Conservation (phyloP, 441 rosid genomes). For the Eruca vesicaria region DNA sequence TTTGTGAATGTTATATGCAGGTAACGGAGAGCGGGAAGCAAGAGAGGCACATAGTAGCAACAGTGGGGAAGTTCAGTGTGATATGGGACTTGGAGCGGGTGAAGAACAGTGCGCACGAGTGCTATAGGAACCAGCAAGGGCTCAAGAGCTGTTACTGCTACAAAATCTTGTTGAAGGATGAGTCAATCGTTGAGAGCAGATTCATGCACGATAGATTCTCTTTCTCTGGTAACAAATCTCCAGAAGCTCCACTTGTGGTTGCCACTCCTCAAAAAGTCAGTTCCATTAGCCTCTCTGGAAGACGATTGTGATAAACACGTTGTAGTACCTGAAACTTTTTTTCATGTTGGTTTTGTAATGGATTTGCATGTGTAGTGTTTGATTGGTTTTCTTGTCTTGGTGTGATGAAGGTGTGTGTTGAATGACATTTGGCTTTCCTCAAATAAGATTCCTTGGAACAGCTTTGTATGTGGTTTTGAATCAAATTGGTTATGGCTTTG, state of each 20-base stretch:
- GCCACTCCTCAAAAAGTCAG: constrained; percentile 83
- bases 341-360: constrained; percentile 9
- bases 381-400: background rate
- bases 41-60: constrained; percentile 71
- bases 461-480: background rate
- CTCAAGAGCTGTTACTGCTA: constrained; percentile 78
- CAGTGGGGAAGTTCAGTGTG: constrained; percentile 73
- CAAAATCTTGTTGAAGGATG: constrained; percentile 70
- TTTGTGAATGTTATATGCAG: constrained; percentile 36
- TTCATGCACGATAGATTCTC: constrained; percentile 76
- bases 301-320: constrained; percentile 33
- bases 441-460: background rate
- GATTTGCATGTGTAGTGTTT: constrained; percentile 1
- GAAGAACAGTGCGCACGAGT: constrained; percentile 64
- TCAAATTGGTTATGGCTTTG: constrained; percentile 4
- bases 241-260: constrained; percentile 78
- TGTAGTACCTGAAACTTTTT: background rate
- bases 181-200: constrained; percentile 67
- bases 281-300: constrained; percentile 67
- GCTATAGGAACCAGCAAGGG: constrained; percentile 70
- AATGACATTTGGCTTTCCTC: constrained; percentile 5
- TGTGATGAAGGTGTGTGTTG: constrained; percentile 14
- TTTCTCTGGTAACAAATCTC: constrained; percentile 50
- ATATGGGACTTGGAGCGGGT: constrained; percentile 79
- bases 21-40: constrained; percentile 70